A percentile compares a stretch with the other conserved stretches of the same genome.
Evolutionary conservation across 2,329 filamentous ascomycete genomes (phyloP).

Genomic region (Stagonosporopsis chrysanthemi): DNA sequence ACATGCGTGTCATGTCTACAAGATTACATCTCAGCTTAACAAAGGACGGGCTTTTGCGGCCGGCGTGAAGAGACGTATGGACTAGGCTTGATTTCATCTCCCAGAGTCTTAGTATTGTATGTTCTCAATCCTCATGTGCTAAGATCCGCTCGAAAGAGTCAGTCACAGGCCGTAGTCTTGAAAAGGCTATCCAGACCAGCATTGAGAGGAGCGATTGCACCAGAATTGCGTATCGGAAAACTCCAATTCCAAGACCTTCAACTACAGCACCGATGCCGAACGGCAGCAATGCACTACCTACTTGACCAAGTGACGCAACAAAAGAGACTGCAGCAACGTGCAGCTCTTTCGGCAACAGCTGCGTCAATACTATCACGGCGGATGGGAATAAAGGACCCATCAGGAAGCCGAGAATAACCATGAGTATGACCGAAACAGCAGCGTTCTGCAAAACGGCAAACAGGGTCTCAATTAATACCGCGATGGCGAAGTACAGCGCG

Average conservation of each 20-base stretch:
- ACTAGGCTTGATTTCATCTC: neutral
- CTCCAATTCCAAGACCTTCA: conserved; percentile 49
- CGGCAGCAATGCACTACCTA: conserved; percentile 55
- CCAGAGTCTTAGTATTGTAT: neutral
- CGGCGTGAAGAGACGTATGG: too few relatives aligned
- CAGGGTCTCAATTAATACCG: conserved; percentile 27
- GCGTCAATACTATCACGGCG: conserved; percentile 50
- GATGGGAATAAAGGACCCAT: conserved; percentile 56
- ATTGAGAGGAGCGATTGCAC: conserved; percentile 32
- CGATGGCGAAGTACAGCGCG: conserved; percentile 32
- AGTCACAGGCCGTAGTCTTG: conserved; percentile 7
- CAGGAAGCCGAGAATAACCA: conserved; percentile 49
- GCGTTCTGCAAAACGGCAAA: conserved; percentile 32
- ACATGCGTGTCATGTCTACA: too few relatives aligned
- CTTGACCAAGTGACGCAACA: conserved; percentile 54
- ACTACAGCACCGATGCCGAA: conserved; percentile 55
- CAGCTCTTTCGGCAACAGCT: conserved; percentile 49
- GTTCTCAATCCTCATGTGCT: conserved; percentile 1
- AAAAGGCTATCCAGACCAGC: conserved; percentile 33
- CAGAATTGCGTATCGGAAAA: conserved; percentile 47
- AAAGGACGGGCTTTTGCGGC: too few relatives aligned
- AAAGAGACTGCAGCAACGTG: conserved; percentile 56
- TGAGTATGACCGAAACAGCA: conserved; percentile 38
- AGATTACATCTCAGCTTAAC: too few relatives aligned
- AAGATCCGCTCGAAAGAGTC: neutral